Conservation (phyloP, 306 rosid species). For the Gastrolobium bilobum region DNA sequence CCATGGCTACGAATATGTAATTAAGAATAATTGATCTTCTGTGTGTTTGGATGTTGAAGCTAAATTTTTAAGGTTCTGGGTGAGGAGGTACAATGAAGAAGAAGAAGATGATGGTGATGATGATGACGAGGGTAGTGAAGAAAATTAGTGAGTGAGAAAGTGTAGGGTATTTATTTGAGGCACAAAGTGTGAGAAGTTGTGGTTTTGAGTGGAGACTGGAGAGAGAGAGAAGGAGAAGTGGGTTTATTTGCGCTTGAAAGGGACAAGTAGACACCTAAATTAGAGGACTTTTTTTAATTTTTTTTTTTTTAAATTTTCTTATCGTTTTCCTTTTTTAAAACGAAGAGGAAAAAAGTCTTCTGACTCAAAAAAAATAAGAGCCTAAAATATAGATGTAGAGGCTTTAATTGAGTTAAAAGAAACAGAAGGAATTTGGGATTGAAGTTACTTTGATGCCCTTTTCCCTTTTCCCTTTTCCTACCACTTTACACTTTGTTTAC, state of each 20-base stretch:
- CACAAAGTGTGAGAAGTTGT: conserved; percentile 47
- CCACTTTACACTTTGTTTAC: neutral
- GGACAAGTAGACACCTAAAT: conserved; percentile 68
- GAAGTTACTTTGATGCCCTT: conserved; percentile 55
- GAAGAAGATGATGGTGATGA: neutral
- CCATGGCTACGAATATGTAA: conserved; percentile 45
- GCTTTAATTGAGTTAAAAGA: conserved; percentile 48
- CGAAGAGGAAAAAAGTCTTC: conserved; percentile 12
- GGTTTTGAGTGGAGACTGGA: conserved; percentile 43
- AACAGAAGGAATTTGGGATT: neutral
- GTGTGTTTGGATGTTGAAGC: conserved; percentile 37
- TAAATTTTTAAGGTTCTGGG: conserved; percentile 4
- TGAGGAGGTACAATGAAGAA: neutral
- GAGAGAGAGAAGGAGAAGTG: conserved; percentile 55
- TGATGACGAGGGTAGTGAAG: neutral
- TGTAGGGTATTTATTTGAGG: conserved; percentile 43
- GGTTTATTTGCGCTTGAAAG: conserved; percentile 74
- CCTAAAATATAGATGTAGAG: conserved; percentile 24
- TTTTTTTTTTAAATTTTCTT: too few relatives aligned
- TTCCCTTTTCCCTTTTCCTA: conserved; percentile 33
- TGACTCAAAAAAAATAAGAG: conserved; percentile 14
- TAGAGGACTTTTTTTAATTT: conserved; percentile 48
- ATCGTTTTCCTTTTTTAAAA: neutral
- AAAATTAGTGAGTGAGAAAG: conserved; percentile 50
- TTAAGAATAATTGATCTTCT: neutral